A percentile compares a stretch with the other conserved stretches of the same genome.
Conservation (phyloP, 495 filamentous ascomycete species). For the Aeminium ludgeri region DNA sequence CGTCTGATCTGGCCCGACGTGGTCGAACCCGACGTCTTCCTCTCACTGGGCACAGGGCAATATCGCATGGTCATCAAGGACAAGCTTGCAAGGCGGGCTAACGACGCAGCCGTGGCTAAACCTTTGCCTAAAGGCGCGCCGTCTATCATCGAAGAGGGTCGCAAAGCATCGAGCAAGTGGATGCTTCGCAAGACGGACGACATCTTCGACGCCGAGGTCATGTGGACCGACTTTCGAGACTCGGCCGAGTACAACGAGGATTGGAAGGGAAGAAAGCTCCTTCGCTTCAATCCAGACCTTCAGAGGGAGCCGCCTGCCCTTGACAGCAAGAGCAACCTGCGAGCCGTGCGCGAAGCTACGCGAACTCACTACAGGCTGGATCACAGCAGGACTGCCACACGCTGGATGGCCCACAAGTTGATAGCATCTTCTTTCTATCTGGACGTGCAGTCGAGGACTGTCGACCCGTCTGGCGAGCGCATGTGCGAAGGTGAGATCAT, state of each 20-base stretch:
- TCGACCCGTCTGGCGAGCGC: slow-evolving; percentile 5
- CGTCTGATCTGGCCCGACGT: slow-evolving; percentile 33
- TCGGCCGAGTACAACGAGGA: slow-evolving; percentile 6
- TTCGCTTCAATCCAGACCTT: slow-evolving; percentile 15
- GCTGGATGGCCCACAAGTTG: slow-evolving; percentile 10
- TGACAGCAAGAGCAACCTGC: slow-evolving; percentile 12
- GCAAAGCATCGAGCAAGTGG: slow-evolving; percentile 5
- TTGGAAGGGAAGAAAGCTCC: slow-evolving; percentile 7
- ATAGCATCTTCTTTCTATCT: slow-evolving; percentile 15
- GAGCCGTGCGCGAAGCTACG: slow-evolving; percentile 7
- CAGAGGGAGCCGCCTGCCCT: slow-evolving; percentile 10
- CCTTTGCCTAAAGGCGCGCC: slow-evolving; percentile 2
- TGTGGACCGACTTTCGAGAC: slow-evolving; percentile 9
- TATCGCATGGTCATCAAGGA: slow-evolving; percentile 9
- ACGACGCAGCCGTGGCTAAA: background rate
- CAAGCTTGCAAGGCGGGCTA: slow-evolving; percentile 6
- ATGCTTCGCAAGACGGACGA: slow-evolving; percentile 5
- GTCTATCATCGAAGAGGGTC: slow-evolving; percentile 1
- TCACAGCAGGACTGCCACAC: slow-evolving; percentile 8
- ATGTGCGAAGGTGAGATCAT: slow-evolving; percentile 1
- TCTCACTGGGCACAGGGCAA: slow-evolving; percentile 31
- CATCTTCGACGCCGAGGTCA: slow-evolving; percentile 12
- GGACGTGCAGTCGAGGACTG: slow-evolving; percentile 9
- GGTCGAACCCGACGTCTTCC: slow-evolving; percentile 30
- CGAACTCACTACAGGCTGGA: slow-evolving; percentile 8